phyloP scores from a whole-genome alignment of 441 rosid genomes.

The Erysimum cheiri region DNA sequence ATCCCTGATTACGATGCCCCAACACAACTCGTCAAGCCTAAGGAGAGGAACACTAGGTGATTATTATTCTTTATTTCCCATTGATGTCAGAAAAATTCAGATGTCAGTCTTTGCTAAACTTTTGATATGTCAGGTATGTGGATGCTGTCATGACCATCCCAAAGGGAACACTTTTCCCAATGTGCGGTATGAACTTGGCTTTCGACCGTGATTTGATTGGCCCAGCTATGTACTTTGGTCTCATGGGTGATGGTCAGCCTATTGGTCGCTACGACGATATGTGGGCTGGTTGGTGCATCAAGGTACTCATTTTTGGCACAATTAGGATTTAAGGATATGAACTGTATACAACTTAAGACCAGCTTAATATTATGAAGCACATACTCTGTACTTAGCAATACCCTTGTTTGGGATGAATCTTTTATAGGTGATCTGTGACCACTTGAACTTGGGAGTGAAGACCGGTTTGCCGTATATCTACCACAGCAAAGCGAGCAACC shows the following conservation, averaged over 20 bases:
- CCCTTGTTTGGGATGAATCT: conserved; percentile 12
- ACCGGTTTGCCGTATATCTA: conserved; percentile 93
- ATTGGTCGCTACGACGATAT: conserved; percentile 96
- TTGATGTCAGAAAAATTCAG: background rate
- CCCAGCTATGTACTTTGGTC: conserved; percentile 99
- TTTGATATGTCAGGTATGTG: conserved; percentile 61
- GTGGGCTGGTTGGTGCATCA: conserved; percentile 99
- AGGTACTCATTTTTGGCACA: conserved; percentile 51
- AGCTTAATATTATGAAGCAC: background rate
- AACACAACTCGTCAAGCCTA: conserved; percentile 94
- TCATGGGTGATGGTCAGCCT: conserved; percentile 99
- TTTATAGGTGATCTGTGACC: conserved; percentile 85
- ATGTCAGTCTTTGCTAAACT: background rate
- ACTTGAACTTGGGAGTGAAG: conserved; percentile 87
- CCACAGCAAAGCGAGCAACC: conserved; percentile 98
- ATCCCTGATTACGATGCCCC: conserved; percentile 98
- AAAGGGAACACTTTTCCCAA: conserved; percentile 93
- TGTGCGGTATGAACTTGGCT: conserved; percentile 97
- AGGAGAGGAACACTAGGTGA: conserved; percentile 87
- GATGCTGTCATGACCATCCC: conserved; percentile 96
- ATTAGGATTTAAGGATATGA: background rate
- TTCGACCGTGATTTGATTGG: conserved; percentile 90
- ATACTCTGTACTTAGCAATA: conserved; percentile 18
- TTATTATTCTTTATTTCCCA: background rate
- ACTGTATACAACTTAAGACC: background rate